Evolutionary conservation across 306 rosid species (phyloP).

Genomic region (Lithocarpus polystachyus): DNA sequence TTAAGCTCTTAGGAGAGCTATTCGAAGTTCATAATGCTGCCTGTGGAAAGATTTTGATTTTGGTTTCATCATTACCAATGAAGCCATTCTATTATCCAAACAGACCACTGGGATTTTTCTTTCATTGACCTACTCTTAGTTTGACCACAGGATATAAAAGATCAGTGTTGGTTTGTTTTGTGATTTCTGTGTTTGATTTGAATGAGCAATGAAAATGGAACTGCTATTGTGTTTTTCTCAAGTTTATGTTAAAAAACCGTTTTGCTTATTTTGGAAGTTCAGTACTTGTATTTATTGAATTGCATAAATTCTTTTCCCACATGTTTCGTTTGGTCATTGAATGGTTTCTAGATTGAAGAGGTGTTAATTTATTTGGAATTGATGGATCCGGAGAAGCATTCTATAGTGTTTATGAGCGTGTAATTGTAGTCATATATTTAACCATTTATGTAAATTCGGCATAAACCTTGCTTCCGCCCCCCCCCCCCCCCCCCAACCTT

Average conservation of each 20-base stretch:
- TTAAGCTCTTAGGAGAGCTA: not conserved
- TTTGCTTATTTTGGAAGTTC: constrained; percentile 26
- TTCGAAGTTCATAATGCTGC: not conserved
- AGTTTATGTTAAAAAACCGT: not conserved
- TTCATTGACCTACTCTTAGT: not conserved
- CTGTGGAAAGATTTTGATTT: constrained; percentile 14
- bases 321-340: constrained; percentile 13
- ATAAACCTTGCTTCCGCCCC: not conserved
- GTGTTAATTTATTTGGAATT: constrained; percentile 5
- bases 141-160: not conserved
- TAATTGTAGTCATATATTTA: not conserved
- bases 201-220: not conserved
- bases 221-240: not conserved
- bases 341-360: not conserved
- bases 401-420: not conserved
- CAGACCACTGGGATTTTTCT: not conserved
- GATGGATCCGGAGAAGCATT: constrained; percentile 23
- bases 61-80: not conserved
- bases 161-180: not conserved
- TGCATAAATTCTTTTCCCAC: not conserved
- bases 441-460: not conserved
- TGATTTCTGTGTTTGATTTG: constrained; percentile 24
- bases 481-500: too few relatives aligned
- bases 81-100: too few relatives aligned
- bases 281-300: constrained; percentile 18